phyloP scores from a whole-genome alignment of 1,284 basidiomycete species.

The Pseudozyma pruni region DNA sequence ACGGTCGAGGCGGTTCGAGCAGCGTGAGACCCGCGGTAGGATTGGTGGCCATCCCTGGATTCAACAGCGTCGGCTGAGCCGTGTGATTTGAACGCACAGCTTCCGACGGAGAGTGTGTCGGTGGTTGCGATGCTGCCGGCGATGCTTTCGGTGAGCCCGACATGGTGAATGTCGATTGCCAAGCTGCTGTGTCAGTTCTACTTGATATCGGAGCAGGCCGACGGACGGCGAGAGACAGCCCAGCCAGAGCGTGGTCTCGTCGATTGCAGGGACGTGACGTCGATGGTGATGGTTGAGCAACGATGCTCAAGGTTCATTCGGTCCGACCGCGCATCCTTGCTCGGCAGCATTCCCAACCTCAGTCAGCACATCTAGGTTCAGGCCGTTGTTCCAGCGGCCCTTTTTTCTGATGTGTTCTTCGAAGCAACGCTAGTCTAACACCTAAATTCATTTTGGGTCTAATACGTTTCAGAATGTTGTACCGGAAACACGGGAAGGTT shows the following conservation, averaged over 20 bases:
- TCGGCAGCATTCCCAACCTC: too few relatives aligned
- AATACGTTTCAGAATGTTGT: too few relatives aligned
- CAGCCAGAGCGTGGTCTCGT: constrained; percentile 3
- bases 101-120: constrained; percentile 16
- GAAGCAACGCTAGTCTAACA: too few relatives aligned
- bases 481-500: too few relatives aligned
- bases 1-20: constrained; percentile 21
- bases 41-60: constrained; percentile 45
- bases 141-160: constrained; percentile 11
- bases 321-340: neutral
- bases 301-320: too few relatives aligned
- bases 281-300: neutral
- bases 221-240: constrained; percentile 4
- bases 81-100: constrained; percentile 15
- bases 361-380: too few relatives aligned
- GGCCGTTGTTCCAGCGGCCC: too few relatives aligned
- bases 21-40: constrained; percentile 35
- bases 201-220: neutral
- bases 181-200: neutral
- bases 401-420: too few relatives aligned
- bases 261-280: neutral
- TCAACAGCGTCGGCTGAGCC: constrained; percentile 26
- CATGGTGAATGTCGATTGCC: constrained; percentile 2
- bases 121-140: constrained; percentile 12
- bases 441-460: too few relatives aligned